These are phyloP conservation scores for Leccinum pallidistipes DNA, from an alignment of 1,284 basidiomycete species.

Conservation along the genomic window DNA sequence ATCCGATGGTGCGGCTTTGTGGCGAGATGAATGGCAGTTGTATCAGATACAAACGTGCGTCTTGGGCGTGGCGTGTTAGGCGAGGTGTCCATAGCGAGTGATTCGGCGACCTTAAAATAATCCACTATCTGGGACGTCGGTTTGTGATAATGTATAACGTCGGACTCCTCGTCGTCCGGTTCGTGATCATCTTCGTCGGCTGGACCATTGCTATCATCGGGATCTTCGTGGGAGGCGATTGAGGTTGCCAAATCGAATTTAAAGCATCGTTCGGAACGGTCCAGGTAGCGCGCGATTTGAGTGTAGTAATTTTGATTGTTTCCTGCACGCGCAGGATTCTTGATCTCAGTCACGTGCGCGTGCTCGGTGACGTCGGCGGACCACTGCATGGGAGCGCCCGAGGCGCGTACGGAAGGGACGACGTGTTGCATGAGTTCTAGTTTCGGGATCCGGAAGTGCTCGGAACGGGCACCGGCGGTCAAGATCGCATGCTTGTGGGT, in stretches of 20 bases:
- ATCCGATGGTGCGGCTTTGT: not conserved
- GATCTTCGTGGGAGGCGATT: not conserved
- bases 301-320: not conserved
- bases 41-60: not conserved
- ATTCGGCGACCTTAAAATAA: not conserved
- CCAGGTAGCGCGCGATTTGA: not conserved
- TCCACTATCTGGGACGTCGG: not conserved
- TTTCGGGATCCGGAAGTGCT: slow-evolving; percentile 1
- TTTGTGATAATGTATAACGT: not conserved
- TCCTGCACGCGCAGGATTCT: not conserved
- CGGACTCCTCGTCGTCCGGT: not conserved
- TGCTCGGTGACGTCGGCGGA: not conserved
- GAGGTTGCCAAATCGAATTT: not conserved
- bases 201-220: not conserved
- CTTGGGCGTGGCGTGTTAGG: not conserved
- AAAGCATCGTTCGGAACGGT: not conserved
- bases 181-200: not conserved
- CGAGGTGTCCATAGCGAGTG: not conserved
- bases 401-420: not conserved
- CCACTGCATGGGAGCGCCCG: not conserved
- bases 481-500: slow-evolving; percentile 1
- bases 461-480: not conserved
- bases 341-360: not conserved
- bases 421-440: slow-evolving; percentile 1
- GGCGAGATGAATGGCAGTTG: not conserved